These are phyloP conservation scores for Spergularia azorica DNA, from an alignment of 179 eudicot genomes.

Conservation along the genomic window DNA sequence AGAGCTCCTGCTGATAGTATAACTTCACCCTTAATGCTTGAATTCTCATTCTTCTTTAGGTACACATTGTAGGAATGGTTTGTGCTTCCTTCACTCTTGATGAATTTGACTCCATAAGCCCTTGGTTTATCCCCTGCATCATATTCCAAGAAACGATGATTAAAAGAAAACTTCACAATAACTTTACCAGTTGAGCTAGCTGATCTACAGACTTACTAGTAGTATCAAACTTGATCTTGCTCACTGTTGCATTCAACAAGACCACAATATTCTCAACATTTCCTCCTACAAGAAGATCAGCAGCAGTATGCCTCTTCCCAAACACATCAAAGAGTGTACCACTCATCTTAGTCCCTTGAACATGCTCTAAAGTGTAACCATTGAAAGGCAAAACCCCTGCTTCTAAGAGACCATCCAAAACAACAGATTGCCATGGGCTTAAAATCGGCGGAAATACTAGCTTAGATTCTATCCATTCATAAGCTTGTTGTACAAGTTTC, in stretches of 20 bases:
- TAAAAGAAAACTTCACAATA: not conserved
- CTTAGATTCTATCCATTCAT: conserved; percentile 47
- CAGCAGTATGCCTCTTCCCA: conserved; percentile 47
- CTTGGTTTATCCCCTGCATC: conserved; percentile 39
- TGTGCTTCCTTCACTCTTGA: conserved; percentile 36
- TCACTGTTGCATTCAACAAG: conserved; percentile 41
- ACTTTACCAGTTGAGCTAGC: too few species aligned
- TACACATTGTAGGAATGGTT: conserved; percentile 32
- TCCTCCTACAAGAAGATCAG: conserved; percentile 43
- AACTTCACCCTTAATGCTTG: conserved; percentile 39
- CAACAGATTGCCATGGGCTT: conserved; percentile 44
- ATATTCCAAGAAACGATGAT: not conserved
- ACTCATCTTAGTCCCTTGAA: conserved; percentile 47
- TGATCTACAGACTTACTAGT: conserved; percentile 22
- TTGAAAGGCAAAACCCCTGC: conserved; percentile 47
- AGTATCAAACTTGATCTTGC: conserved; percentile 34
- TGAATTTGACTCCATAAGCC: conserved; percentile 43
- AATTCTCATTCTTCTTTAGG: conserved; percentile 33
- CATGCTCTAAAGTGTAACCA: conserved; percentile 45
- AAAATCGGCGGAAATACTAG: conserved; percentile 38
- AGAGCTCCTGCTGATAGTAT: conserved; percentile 53
- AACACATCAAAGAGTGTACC: conserved; percentile 39
- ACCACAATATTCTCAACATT: conserved; percentile 33
- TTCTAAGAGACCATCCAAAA: conserved; percentile 39
- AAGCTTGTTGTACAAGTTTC: conserved; percentile 40